phyloP scores from a whole-genome alignment of 164 flowering plant species.

The Umbellularia californica region DNA sequence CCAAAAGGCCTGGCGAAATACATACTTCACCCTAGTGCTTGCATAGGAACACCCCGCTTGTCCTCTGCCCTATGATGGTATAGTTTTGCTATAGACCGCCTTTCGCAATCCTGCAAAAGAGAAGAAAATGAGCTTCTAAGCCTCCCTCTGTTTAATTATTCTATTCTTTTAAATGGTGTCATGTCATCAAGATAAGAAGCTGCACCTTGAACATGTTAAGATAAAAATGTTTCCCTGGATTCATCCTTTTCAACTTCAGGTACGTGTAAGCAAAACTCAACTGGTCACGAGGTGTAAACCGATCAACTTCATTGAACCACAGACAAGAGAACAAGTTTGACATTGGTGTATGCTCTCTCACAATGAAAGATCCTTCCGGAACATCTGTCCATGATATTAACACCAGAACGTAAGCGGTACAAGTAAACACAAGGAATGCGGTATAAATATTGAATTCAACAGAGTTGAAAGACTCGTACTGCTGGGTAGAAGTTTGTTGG shows the following conservation, averaged over 20 bases:
- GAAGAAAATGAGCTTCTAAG: background rate
- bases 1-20: background rate
- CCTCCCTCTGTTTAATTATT: too few relatives aligned
- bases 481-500: constrained; percentile 81
- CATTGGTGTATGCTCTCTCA: constrained; percentile 99
- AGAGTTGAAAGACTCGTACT: constrained; percentile 42
- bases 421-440: background rate
- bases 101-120: constrained; percentile 73
- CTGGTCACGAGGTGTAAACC: constrained; percentile 97
- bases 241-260: constrained; percentile 73
- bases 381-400: constrained; percentile 56
- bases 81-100: constrained; percentile 70
- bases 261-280: constrained; percentile 91
- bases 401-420: background rate
- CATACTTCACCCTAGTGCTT: constrained; percentile 21
- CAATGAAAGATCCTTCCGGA: constrained; percentile 96
- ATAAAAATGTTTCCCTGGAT: constrained; percentile 72
- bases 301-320: constrained; percentile 97
- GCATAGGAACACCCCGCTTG: constrained; percentile 36
- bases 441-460: background rate
- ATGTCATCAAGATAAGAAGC: background rate
- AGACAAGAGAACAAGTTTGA: constrained; percentile 97
- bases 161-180: background rate
- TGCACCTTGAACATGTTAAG: constrained; percentile 95
- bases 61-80: constrained; percentile 76